These are phyloP conservation scores for Coemansia umbellata DNA, from an alignment of 192 early-diverging fungal genomes.

Conservation along the genomic window DNA sequence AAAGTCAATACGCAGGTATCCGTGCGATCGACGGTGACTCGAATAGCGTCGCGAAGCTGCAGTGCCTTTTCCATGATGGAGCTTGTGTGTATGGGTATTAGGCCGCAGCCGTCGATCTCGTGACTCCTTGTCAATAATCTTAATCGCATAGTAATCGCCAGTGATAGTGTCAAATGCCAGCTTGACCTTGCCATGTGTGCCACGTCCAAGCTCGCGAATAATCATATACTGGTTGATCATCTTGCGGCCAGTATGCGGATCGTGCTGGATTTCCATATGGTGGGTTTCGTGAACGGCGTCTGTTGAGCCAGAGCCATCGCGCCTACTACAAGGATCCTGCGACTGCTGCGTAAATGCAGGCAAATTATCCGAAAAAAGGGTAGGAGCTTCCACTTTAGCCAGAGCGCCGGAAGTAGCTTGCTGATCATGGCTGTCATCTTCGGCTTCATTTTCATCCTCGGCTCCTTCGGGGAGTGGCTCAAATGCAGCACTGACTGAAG, in stretches of 20 bases:
- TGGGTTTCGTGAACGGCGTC: constrained; percentile 76
- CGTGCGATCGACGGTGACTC: constrained; percentile 21
- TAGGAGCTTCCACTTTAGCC: too few relatives aligned
- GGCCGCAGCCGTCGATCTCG: constrained; percentile 43
- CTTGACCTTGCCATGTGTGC: constrained; percentile 96
- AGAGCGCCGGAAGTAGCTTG: neutral
- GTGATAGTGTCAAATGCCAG: constrained; percentile 78
- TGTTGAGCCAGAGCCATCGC: neutral
- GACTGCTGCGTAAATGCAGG: neutral
- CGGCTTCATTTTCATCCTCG: constrained; percentile 2
- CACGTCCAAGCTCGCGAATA: constrained; percentile 83
- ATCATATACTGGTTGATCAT: constrained; percentile 96
- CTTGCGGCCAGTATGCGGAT: constrained; percentile 84
- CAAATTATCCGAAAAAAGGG: neutral
- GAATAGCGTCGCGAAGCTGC: neutral
- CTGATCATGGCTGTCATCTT: neutral
- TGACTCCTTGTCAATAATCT: constrained; percentile 54
- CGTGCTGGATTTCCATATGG: constrained; percentile 77
- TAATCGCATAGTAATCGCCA: constrained; percentile 61
- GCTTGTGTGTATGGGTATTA: constrained; percentile 6
- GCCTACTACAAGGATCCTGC: neutral
- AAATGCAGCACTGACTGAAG: constrained; percentile 23
- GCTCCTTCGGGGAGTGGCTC: constrained; percentile 23
- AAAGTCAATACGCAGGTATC: constrained; percentile 44
- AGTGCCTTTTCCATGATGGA: constrained; percentile 1